phyloP scores from a whole-genome alignment of 1,284 basidiomycete species.

The Trichosporon ovoides region DNA sequence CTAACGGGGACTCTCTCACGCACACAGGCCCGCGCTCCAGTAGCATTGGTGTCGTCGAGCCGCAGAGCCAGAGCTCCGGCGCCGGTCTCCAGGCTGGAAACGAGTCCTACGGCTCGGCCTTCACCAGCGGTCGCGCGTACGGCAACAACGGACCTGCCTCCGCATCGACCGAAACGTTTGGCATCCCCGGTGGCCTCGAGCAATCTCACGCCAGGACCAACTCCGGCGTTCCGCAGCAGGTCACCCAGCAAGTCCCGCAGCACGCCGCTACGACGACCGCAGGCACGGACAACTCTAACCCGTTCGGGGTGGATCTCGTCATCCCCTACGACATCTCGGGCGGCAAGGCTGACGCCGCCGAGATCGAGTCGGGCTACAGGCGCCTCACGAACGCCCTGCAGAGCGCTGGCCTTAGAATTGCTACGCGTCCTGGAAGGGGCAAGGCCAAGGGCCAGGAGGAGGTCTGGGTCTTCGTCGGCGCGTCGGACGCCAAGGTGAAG shows the following conservation, averaged over 20 bases:
- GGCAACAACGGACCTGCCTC: not conserved
- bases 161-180: not conserved
- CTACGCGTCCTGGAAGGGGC: constrained; percentile 28
- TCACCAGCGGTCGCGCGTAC: not conserved
- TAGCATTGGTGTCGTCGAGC: constrained; percentile 1
- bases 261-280: not conserved
- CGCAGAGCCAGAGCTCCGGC: not conserved
- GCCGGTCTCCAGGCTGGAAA: not conserved
- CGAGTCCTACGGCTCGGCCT: not conserved
- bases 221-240: too few relatives aligned
- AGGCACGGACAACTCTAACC: constrained; percentile 30
- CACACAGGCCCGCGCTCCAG: not conserved
- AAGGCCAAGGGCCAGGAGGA: constrained; percentile 61
- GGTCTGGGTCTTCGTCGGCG: constrained; percentile 70
- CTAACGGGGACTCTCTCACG: not conserved
- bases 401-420: constrained; percentile 39
- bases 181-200: not conserved
- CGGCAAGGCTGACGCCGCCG: constrained; percentile 1
- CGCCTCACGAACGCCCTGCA: constrained; percentile 27
- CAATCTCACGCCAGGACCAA: not conserved
- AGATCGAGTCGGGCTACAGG: constrained; percentile 26
- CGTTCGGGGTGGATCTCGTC: constrained; percentile 44
- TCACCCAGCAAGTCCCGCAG: too few relatives aligned
- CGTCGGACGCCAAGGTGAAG: constrained; percentile 59
- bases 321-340: constrained; percentile 35